A percentile compares a stretch with the other conserved stretches of the same genome.
These are phyloP conservation scores for Microbotryum scabiosae DNA, from an alignment of 1,284 basidiomycete species.

Conservation along the genomic window DNA sequence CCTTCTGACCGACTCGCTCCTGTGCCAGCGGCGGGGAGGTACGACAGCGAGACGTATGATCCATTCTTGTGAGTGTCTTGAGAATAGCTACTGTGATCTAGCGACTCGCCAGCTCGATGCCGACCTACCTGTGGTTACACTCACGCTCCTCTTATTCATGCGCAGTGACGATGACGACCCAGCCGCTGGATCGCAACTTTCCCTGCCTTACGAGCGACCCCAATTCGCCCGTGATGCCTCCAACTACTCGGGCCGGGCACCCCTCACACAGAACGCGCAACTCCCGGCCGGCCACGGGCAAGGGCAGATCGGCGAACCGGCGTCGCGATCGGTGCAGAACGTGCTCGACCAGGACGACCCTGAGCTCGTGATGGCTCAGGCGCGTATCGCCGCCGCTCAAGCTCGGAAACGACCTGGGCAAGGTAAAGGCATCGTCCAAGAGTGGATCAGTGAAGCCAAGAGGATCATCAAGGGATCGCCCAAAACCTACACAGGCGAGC, in stretches of 20 bases:
- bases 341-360: constrained; percentile 32
- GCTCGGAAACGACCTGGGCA: not conserved
- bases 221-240: constrained; percentile 1
- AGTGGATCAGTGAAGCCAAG: constrained; percentile 8
- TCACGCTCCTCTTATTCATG: not conserved
- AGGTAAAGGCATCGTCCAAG: not conserved
- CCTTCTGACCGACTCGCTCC: constrained; percentile 2
- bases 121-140: not conserved
- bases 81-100: not conserved
- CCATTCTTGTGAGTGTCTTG: constrained; percentile 18
- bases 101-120: not conserved
- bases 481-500: constrained; percentile 28
- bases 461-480: constrained; percentile 9
- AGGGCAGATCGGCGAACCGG: constrained; percentile 13
- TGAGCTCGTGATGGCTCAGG: constrained; percentile 23
- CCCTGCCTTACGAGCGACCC: constrained; percentile 5
- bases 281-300: constrained; percentile 21
- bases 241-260: constrained; percentile 6
- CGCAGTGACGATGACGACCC: constrained; percentile 16
- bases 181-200: not conserved
- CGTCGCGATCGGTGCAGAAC: constrained; percentile 4
- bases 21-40: not conserved
- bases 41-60: constrained; percentile 25
- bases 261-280: constrained; percentile 19
- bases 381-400: constrained; percentile 14